Evolutionary conservation across 345 rosid species (phyloP), one percentile per base, ranked within the genome.

Genomic region (Ceriops zippeliana): DNA sequence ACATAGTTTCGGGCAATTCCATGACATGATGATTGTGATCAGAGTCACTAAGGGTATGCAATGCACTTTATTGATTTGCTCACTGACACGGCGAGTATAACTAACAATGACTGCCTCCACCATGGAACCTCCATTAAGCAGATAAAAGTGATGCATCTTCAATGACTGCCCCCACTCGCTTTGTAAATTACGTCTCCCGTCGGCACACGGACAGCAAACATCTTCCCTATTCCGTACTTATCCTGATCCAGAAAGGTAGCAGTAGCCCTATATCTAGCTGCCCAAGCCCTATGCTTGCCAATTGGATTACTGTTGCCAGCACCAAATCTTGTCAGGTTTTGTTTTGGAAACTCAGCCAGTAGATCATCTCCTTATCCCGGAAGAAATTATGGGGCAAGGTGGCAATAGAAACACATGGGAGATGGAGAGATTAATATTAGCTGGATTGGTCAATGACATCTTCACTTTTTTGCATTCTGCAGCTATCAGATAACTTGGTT

Each of bases 401-500:
- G 21, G 52, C 5, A 2, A 27, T 27, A 31, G 52, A 17, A 49
- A 49, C 8, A 20, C 57, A 26, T 10, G 28, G 54, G 64, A 26
- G 3, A 53, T 30, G 47, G 5, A 7, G 37, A 24, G 56, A 73
- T 57, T 16, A 37, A 57, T 22, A 10, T 52, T 37, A 31, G 30
- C 62, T 10, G 17, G 66, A 42, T 17, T 67, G 63, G 64, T 73
- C 65, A 69, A n/a, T 17, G 3, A 69, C 58, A 46, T 64, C 72
- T 13, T 62, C 27, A 65, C 47, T 53, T 17, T 74, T 77, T 63
- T 79, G 78, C 72, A 68, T 71, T 61, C 62, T 63, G 76, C 76
- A 75, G 63, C 69, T 76, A 13, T 81, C 81, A 6, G 83, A 77
- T 37, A 79, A 75, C 80, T 80, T 79, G 16, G 77, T 81, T 30